Conservation (phyloP, 257 asterid species). For the Rehmannia glutinosa region DNA sequence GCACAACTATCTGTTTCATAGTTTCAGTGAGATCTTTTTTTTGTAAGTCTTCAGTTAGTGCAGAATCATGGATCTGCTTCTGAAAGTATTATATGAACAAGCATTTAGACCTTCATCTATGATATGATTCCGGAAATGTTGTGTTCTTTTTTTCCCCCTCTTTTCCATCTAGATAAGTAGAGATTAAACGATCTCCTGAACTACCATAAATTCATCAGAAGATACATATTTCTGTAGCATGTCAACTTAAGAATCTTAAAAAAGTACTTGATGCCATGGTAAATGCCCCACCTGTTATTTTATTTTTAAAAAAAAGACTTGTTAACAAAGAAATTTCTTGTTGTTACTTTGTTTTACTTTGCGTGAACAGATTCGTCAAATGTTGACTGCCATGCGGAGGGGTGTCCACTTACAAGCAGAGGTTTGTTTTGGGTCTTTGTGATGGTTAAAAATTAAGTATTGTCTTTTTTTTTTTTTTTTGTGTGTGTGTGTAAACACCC, state of each 20-base stretch:
- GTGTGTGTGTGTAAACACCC: too few relatives aligned
- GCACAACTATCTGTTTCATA: background rate
- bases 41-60: background rate
- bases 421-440: conserved; percentile 47
- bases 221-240: too few relatives aligned
- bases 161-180: too few relatives aligned
- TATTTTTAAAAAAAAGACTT: too few relatives aligned
- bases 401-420: conserved; percentile 56
- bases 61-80: background rate
- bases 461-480: background rate
- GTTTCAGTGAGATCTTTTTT: background rate
- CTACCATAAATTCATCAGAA: background rate
- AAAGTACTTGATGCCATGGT: background rate
- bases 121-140: background rate
- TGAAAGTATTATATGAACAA: background rate
- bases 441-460: background rate
- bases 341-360: background rate
- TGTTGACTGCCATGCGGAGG: conserved; percentile 74
- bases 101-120: background rate
- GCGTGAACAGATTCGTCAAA: conserved; percentile 67
- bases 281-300: too few relatives aligned
- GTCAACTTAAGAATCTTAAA: too few relatives aligned
- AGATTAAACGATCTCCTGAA: background rate
- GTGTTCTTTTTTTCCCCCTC: too few relatives aligned
- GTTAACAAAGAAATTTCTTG: background rate